Evolutionary conservation across 2,329 filamentous ascomycete species (phyloP), one percentile per base, ranked within the genome.

Genomic region (Bretziella fagacearum): DNA sequence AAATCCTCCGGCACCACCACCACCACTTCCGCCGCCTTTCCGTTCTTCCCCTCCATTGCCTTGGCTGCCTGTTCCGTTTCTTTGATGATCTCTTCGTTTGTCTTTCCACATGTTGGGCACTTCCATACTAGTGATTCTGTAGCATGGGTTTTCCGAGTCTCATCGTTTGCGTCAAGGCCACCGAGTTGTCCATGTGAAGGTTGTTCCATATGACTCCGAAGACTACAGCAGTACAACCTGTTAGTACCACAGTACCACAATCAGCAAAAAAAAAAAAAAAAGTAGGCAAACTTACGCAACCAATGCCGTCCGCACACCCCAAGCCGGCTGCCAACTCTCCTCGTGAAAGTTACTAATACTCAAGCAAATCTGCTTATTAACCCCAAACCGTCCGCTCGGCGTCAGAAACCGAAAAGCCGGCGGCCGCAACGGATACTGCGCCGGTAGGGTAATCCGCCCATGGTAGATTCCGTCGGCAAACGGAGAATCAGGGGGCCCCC

Each of bases 251-350:
- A 3, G n/a, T 6, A n/a, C n/a, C n/a, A 11, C 27, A 30, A 30
- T 30, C 27, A 11, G 27, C 5, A 3, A 3, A 7, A 18, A n/a
- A n/a, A n/a, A n/a, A n/a, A n/a, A n/a, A n/a, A n/a, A n/a, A n/a
- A n/a, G n/a, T n/a, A n/a, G n/a, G n/a, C n/a, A n/a, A 10, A 55
- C 60, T 32, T 59, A 66, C 64, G 76, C 76, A 35, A 79, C 73
- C 5, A 98, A 65, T 13, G 91, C 89, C 3, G 91, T 96, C 51
- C 91, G 73, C 7, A 98, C 81, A 0, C 91, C 91, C 91, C 91
- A 98, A 1, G 91, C 91, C 0, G 91, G 91, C 70, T 95, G 89
- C 91, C 91, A 98, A 13, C 84, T 93, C 66, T 96, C 91, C 62
- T 96, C 91, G 64, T 98, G 91, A 63, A 95, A 89, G 2, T 87